These are phyloP conservation scores for Monosporascus sp. DNA, from an alignment of 2,329 filamentous ascomycete genomes.

Conservation along the genomic window DNA sequence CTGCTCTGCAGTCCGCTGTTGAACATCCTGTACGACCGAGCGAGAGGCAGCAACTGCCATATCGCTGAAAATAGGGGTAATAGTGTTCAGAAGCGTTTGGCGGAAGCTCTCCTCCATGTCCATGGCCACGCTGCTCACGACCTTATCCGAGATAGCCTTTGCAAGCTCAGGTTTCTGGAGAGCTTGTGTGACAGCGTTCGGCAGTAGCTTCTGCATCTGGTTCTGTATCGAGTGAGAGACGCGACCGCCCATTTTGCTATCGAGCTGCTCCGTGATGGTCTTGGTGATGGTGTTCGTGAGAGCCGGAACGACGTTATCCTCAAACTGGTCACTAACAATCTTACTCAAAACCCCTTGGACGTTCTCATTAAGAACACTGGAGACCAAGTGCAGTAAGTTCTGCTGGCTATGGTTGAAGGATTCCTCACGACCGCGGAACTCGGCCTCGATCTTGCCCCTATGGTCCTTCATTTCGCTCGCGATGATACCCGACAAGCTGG, in stretches of 20 bases:
- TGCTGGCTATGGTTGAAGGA: constrained; percentile 48
- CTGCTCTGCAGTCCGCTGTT: constrained; percentile 52
- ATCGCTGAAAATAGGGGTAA: constrained; percentile 62
- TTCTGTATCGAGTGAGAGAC: constrained; percentile 62
- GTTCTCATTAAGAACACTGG: constrained; percentile 55
- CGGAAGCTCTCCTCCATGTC: constrained; percentile 67
- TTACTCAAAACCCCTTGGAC: constrained; percentile 67
- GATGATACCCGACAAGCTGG: constrained; percentile 40
- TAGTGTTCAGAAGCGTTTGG: constrained; percentile 52
- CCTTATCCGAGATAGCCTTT: constrained; percentile 65
- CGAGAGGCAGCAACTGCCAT: constrained; percentile 62
- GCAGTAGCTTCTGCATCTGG: constrained; percentile 67
- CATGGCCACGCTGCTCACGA: constrained; percentile 60
- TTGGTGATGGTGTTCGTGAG: constrained; percentile 63
- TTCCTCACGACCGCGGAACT: constrained; percentile 48
- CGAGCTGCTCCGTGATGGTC: constrained; percentile 66
- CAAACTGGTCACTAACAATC: constrained; percentile 72
- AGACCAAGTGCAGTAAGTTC: constrained; percentile 52
- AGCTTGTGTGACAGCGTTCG: constrained; percentile 59
- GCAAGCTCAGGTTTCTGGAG: constrained; percentile 70
- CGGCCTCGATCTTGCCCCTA: constrained; percentile 59
- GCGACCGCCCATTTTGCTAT: constrained; percentile 59
- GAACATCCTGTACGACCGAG: constrained; percentile 62
- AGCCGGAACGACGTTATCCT: constrained; percentile 68
- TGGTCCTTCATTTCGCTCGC: constrained; percentile 52